Evolutionary conservation across 208 protist species (phyloP).

Genomic region (Crithidia brevicula): DNA sequence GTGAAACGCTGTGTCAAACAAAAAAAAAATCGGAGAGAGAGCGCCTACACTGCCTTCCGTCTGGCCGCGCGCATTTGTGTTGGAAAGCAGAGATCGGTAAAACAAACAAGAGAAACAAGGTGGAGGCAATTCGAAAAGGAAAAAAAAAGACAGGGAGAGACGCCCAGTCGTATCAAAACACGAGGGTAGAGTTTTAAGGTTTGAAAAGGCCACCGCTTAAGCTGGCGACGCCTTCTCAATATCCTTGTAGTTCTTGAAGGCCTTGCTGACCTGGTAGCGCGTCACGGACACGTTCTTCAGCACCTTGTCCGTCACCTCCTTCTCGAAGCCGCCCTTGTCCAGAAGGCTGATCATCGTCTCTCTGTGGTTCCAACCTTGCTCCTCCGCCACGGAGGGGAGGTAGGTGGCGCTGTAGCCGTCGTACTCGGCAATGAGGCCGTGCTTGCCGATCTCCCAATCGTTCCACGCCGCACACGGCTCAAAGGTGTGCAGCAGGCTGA

Average conservation of each 20-base stretch:
- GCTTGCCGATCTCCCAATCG: conserved; percentile 83
- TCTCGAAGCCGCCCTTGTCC: conserved; percentile 73
- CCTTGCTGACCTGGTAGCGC: conserved; percentile 80
- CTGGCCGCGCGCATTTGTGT: too few relatives aligned
- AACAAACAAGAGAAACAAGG: too few relatives aligned
- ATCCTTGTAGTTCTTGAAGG: conserved; percentile 44
- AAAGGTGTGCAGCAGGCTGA: conserved; percentile 86
- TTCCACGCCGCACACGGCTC: conserved; percentile 74
- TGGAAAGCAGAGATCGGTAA: neutral
- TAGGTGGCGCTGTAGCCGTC: conserved; percentile 74
- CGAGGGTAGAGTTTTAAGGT: too few relatives aligned
- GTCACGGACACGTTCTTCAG: conserved; percentile 58
- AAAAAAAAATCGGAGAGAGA: too few relatives aligned
- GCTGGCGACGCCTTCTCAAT: conserved; percentile 5
- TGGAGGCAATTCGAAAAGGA: too few relatives aligned
- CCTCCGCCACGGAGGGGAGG: conserved; percentile 76
- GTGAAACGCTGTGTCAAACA: too few relatives aligned
- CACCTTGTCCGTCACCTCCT: conserved; percentile 49
- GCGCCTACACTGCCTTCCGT: too few relatives aligned
- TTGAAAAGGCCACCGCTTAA: neutral
- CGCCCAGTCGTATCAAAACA: neutral
- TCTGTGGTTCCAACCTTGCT: conserved; percentile 76
- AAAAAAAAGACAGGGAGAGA: conserved; percentile 6
- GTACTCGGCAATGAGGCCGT: conserved; percentile 78
- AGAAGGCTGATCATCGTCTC: conserved; percentile 71